A percentile compares a stretch with the other conserved stretches of the same genome.
Conservation (phyloP, 192 early-diverging fungal genomes). For the Entrophospora sp. region DNA sequence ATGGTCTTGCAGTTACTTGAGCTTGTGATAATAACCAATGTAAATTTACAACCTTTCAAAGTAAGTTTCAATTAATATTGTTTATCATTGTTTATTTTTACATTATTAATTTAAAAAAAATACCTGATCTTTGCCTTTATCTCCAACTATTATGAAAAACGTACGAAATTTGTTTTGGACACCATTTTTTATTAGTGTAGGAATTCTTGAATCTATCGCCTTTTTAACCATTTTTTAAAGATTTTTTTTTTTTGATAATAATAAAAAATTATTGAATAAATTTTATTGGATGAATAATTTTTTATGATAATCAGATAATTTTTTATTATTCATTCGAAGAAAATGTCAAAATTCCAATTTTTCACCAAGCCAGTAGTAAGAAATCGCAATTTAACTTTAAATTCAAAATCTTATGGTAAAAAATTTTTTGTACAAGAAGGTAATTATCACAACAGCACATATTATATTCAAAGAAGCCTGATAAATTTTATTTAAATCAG, state of each 20-base stretch:
- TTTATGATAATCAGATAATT: too few species aligned
- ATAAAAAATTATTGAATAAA: too few species aligned
- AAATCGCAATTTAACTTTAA: too few species aligned
- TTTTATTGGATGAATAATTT: too few species aligned
- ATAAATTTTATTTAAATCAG: too few species aligned
- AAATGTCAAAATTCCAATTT: too few species aligned
- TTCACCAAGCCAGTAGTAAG: too few species aligned
- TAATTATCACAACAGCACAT: too few species aligned
- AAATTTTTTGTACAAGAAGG: too few species aligned
- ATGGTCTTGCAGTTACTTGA: conserved; percentile 77
- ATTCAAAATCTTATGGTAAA: too few species aligned
- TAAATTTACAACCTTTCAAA: conserved; percentile 94
- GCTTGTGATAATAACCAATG: conserved; percentile 96
- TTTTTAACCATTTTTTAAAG: conserved; percentile 63
- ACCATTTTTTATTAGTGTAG: conserved; percentile 84
- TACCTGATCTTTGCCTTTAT: conserved; percentile 83
- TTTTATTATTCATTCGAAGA: too few species aligned
- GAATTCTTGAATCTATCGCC: conserved; percentile 89
- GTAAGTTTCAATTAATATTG: not conserved
- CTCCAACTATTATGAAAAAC: conserved; percentile 95
- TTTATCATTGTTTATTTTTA: not conserved
- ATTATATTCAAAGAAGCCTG: too few species aligned
- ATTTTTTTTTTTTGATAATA: not conserved
- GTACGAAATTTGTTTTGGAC: conserved; percentile 87
- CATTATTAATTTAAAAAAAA: not conserved